Evolutionary conservation across 2,329 filamentous ascomycete species (phyloP), one percentile per base, ranked within the genome.

Genomic region (Botryotinia narcissicola): DNA sequence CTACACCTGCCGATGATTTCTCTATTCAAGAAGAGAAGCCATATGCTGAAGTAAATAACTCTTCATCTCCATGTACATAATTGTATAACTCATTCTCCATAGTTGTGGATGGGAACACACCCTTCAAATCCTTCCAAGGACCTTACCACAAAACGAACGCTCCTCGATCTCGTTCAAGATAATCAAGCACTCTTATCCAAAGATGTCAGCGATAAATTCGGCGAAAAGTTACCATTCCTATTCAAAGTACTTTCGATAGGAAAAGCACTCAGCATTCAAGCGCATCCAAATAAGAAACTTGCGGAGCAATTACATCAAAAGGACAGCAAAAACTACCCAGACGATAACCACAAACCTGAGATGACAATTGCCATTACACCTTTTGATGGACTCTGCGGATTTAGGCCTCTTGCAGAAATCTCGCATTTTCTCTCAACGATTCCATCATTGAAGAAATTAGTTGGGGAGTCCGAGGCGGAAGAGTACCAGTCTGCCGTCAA

Each of bases 61-160:
- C 25, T 5, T 37, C 44, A 62, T 32, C 61, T 70, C 71, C 9
- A 32, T 60, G n/a, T 75, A 5, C 72, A 7, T 29, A 76, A 97
- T 4, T 1, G 54, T 61, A 25, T 63, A 74, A 63, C 75, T 78
- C 35, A 78, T 75, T 20, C 57, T 75, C 18, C 71, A 46, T 78
- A 98, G 94, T 86, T 99, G 80, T 99, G 96, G 96, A 99, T 99
- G 96, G 96, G 96, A 80, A 98, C 95, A 1, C 96, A 99, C 80
- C 95, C 95, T 62, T 97, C 94, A 63, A 94, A 98, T 80, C 96
- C 96, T 29, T 98, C 96, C 74, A 97, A 92, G 82, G 94, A 98
- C 81, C 82, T 97, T 77, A 85, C 88, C 67, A 97, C 96, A 42
- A 92, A 94, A 82, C 92, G 94, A 71, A 92, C 92, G 3, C 89